Conservation (phyloP, 345 rosid genomes). For the Erodium maritimum region DNA sequence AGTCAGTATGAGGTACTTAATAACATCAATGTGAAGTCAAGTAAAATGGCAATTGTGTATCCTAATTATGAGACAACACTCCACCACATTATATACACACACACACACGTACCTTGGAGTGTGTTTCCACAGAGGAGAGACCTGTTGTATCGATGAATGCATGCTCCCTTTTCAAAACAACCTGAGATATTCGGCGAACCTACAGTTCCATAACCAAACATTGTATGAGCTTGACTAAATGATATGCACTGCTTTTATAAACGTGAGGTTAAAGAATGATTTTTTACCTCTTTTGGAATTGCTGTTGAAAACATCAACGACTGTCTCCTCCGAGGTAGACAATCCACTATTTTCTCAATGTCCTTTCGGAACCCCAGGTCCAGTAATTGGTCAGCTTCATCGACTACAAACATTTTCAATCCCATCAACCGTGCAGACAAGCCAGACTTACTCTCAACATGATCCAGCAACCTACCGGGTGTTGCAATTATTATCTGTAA, state of each 20-base stretch:
- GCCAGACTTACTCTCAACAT: conserved; percentile 76
- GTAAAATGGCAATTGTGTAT: neutral
- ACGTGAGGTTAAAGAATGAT: conserved; percentile 5
- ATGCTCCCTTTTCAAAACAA: conserved; percentile 80
- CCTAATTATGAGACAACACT: neutral
- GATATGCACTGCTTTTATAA: neutral
- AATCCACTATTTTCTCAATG: conserved; percentile 76
- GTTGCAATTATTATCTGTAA: conserved; percentile 83
- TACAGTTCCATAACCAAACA: conserved; percentile 14
- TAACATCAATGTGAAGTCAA: neutral
- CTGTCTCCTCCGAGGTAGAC: conserved; percentile 81
- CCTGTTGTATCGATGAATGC: conserved; percentile 68
- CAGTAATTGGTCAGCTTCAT: conserved; percentile 90
- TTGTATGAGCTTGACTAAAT: neutral
- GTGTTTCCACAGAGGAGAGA: conserved; percentile 69
- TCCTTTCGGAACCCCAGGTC: conserved; percentile 96
- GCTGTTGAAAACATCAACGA: conserved; percentile 85
- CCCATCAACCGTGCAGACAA: conserved; percentile 75
- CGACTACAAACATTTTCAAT: conserved; percentile 77
- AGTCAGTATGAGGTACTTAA: neutral
- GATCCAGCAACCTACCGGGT: conserved; percentile 93
- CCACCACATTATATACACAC: neutral
- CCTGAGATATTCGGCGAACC: conserved; percentile 93
- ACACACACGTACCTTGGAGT: conserved; percentile 71
- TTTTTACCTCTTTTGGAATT: conserved; percentile 76